A percentile compares a stretch with the other conserved stretches of the same genome.
Conservation (phyloP, 495 filamentous ascomycete species). For the Aspergillus asperescens region DNA sequence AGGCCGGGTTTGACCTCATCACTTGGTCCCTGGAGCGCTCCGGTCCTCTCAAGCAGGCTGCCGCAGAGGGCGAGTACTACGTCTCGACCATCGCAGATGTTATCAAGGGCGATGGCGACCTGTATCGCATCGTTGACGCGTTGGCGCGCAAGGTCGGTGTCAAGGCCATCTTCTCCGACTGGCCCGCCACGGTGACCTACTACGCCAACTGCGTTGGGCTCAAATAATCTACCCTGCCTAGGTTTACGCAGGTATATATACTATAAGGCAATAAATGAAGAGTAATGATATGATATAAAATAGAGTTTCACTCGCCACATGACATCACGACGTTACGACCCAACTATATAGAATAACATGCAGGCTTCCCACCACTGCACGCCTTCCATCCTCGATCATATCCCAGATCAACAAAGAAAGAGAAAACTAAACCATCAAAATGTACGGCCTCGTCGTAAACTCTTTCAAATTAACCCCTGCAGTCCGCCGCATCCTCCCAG, state of each 20-base stretch:
- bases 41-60: slow-evolving; percentile 45
- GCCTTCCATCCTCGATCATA: background rate
- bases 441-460: background rate
- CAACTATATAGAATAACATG: background rate
- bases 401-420: background rate
- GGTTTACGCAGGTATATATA: background rate
- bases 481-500: slow-evolving; percentile 5
- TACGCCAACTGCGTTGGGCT: slow-evolving; percentile 57
- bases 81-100: slow-evolving; percentile 44
- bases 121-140: slow-evolving; percentile 54
- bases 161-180: slow-evolving; percentile 54
- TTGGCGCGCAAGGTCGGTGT: slow-evolving; percentile 52
- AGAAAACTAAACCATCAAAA: background rate
- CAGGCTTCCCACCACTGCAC: background rate
- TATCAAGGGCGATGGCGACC: slow-evolving; percentile 53
- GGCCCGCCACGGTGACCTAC: slow-evolving; percentile 56
- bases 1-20: slow-evolving; percentile 51
- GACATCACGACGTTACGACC: background rate
- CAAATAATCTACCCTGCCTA: background rate
- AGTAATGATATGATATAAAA: background rate
- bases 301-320: slow-evolving; percentile 1
- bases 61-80: slow-evolving; percentile 45
- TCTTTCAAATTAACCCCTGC: slow-evolving; percentile 5
- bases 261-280: background rate
- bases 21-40: slow-evolving; percentile 60